Evolutionary conservation across 2,329 filamentous ascomycete species (phyloP).

Genomic region (Tolypocladium endophyticum): DNA sequence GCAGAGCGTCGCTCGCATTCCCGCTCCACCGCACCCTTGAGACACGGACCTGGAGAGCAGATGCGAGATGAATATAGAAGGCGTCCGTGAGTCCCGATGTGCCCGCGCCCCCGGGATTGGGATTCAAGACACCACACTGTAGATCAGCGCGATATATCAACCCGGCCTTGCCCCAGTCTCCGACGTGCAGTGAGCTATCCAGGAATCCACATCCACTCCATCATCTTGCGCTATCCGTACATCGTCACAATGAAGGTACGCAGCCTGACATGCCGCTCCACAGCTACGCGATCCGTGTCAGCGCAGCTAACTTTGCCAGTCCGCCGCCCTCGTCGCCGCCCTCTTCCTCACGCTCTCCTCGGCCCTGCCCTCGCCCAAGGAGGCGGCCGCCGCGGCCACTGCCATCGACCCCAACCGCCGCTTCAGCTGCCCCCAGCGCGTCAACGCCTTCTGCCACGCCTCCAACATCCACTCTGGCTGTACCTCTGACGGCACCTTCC

Average conservation of each 20-base stretch:
- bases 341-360: constrained; percentile 1
- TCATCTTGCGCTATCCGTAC: not conserved
- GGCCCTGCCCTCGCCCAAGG: constrained; percentile 2
- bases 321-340: constrained; percentile 2
- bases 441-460: constrained; percentile 10
- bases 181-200: not conserved
- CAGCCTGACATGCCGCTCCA: not conserved
- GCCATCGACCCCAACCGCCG: constrained; percentile 3
- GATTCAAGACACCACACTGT: not conserved
- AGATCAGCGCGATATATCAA: not conserved
- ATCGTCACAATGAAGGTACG: not conserved
- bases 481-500: constrained; percentile 5
- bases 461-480: constrained; percentile 10
- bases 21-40: not conserved
- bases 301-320: not conserved
- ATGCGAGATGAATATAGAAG: not conserved
- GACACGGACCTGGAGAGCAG: not conserved
- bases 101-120: not conserved
- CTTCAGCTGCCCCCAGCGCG: constrained; percentile 6
- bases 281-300: not conserved
- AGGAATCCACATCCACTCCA: not conserved
- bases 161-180: not conserved
- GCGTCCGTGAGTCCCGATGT: not conserved
- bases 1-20: not conserved
- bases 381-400: not conserved